Percentiles rank a stretch among this genome's conserved stretches.
Conservation (phyloP, 768 basidiomycete genomes). For the Clitopilus passeckerianus region DNA sequence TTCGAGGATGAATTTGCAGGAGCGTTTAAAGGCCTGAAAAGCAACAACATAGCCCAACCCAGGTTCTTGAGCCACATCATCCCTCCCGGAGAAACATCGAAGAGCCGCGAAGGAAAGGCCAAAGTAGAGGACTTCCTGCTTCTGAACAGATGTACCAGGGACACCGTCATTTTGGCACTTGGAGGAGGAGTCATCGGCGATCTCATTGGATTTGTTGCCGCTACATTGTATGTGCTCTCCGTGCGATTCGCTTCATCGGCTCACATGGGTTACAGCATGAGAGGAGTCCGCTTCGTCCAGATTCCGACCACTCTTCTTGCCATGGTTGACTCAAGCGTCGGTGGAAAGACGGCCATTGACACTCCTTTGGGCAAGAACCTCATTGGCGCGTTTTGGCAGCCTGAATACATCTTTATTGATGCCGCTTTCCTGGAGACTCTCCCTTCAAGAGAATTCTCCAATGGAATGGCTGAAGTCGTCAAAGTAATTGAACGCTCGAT, state of each 20-base stretch:
- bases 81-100: conserved; percentile 89
- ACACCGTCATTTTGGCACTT: conserved; percentile 88
- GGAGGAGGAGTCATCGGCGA: conserved; percentile 98
- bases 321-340: conserved; percentile 98
- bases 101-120: conserved; percentile 88
- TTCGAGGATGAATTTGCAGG: conserved; percentile 64
- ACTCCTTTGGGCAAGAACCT: conserved; percentile 98
- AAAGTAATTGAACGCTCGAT: conserved; percentile 53
- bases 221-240: conserved; percentile 76
- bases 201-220: conserved; percentile 92
- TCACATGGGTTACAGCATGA: conserved; percentile 62
- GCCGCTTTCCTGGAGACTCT: conserved; percentile 93
- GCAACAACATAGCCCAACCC: conserved; percentile 27
- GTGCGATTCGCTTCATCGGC: conserved; percentile 6
- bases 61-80: conserved; percentile 78
- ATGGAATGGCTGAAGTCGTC: conserved; percentile 97
- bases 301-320: conserved; percentile 95
- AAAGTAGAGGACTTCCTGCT: conserved; percentile 92
- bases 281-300: conserved; percentile 92
- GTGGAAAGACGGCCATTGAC: conserved; percentile 99
- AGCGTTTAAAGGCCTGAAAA: conserved; percentile 23
- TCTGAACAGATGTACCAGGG: conserved; percentile 82
- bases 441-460: conserved; percentile 90
- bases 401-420: conserved; percentile 96
- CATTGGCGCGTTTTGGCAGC: conserved; percentile 98